phyloP scores from a whole-genome alignment of 192 early-diverging fungal genomes.

The Coemansia sp. region DNA sequence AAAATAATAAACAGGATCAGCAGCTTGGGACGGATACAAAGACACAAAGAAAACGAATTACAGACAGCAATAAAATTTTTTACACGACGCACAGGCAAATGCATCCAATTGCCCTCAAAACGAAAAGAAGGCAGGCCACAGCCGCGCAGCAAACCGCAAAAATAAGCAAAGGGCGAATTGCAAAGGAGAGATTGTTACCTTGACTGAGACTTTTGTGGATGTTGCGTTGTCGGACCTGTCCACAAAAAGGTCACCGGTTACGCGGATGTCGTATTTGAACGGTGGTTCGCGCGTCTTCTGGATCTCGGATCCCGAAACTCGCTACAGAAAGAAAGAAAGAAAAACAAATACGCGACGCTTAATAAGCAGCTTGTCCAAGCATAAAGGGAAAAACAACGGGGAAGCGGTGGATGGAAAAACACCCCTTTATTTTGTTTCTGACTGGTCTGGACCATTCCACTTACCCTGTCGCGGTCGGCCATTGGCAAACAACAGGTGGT shows the following conservation, averaged over 20 bases:
- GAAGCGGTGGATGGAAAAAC: too few species aligned
- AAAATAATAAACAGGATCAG: background rate
- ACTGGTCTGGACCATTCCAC: too few species aligned
- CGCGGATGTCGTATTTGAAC: conserved; percentile 57
- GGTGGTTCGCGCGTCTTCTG: conserved; percentile 31
- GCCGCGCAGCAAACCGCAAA: background rate
- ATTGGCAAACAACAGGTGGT: conserved; percentile 9
- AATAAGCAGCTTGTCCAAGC: too few species aligned
- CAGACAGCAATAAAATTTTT: background rate
- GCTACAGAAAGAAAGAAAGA: conserved; percentile 21
- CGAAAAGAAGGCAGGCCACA: background rate
- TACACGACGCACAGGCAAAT: background rate
- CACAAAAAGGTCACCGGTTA: conserved; percentile 49
- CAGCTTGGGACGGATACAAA: background rate
- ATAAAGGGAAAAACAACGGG: too few species aligned
- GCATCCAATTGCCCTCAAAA: background rate
- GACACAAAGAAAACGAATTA: background rate
- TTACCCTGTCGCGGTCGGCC: conserved; percentile 39
- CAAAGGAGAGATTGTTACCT: conserved; percentile 32
- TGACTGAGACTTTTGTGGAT: conserved; percentile 55
- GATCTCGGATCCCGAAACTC: conserved; percentile 5
- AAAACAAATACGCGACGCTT: too few species aligned
- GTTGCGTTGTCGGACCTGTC: conserved; percentile 33
- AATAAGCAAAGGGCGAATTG: background rate
- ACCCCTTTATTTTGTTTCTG: too few species aligned